Evolutionary conservation across 2,329 filamentous ascomycete species (phyloP).

Genomic region (Fusarium irregulare): DNA sequence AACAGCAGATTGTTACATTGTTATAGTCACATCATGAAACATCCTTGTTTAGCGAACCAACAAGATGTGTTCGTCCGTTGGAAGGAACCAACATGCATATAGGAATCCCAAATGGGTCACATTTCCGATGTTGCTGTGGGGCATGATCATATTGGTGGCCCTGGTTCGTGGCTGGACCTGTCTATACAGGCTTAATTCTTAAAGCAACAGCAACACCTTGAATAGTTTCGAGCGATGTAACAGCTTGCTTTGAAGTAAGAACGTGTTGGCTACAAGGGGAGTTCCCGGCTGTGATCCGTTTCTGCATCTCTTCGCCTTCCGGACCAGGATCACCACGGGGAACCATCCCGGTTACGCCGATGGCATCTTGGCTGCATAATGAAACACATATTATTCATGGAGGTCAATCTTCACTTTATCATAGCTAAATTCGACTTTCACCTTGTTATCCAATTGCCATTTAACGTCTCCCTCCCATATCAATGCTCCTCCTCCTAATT

Average conservation of each 20-base stretch:
- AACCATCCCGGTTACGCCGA: not conserved
- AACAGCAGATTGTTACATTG: not conserved
- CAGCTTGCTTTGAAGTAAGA: too few relatives aligned
- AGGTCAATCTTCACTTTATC: too few relatives aligned
- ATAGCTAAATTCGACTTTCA: too few relatives aligned
- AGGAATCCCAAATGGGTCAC: not conserved
- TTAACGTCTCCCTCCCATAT: not conserved
- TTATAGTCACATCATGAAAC: not conserved
- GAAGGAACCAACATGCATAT: conserved; percentile 2
- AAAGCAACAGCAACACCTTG: too few relatives aligned
- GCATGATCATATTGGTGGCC: not conserved
- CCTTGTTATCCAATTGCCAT: too few relatives aligned
- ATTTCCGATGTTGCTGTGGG: not conserved
- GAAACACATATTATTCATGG: too few relatives aligned
- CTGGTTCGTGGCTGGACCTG: too few relatives aligned
- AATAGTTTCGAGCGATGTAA: too few relatives aligned
- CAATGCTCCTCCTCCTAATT: conserved; percentile 11
- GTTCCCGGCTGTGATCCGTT: too few relatives aligned
- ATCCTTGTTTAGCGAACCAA: not conserved
- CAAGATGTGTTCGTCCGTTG: not conserved
- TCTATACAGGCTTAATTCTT: too few relatives aligned
- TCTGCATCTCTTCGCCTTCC: not conserved
- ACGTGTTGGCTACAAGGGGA: too few relatives aligned
- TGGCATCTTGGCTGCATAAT: not conserved
- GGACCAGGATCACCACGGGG: not conserved